Base-by-base conservation (phyloP, 73 alveolate genomes). In the Paramecium octaurelia region DNA sequence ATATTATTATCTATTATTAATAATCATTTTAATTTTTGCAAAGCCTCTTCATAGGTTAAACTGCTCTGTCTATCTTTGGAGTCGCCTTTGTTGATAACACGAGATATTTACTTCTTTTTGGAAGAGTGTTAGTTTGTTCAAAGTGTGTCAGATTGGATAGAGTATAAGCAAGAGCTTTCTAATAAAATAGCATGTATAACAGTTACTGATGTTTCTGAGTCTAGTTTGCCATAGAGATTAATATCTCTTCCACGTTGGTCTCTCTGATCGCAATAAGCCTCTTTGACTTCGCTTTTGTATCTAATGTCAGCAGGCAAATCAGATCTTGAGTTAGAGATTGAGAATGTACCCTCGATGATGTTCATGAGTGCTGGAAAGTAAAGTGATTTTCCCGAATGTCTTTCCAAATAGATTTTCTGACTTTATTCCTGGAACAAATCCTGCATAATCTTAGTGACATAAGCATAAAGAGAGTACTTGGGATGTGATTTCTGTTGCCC, bases 231-330 rank as follows among this genome's bases (percentile, higher is more conserved):
- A 80, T 80, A 80, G 1, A 80, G 50, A 35, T 80, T 9, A 14
- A 23, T 80, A 35, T 80, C 91, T 23, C 57, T 42, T 24, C 46
- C 44, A 3, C 57, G 20, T 23, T 43, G 44, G 10, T 43, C 43
- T 23, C 91, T 70, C 44, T 88, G 54, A 70, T 88, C 94, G 42
- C 91, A 44, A 60, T 58, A 88, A 16, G 86, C 94, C 35, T 80
- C 94, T 44, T 88, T 69, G 10, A 88, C 84, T 60, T 75, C 83
- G 40, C 91, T 70, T 34, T 75, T 88, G 44, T 88, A 88, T 42
- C 94, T 88, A 54, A 88, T 58, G 43, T 88, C 94, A 1, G 94
- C 88, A 60, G 94, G 94, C 29, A 88, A 64, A 88, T 88, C 91
- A 27, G 94, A 80, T 20, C 91, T 80, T 10, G 23, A 24, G 24